A percentile compares a stretch with the other conserved stretches of the same genome.
Evolutionary conservation across 2,329 filamentous ascomycete genomes (phyloP).

Genomic region (Xylaria sp.): DNA sequence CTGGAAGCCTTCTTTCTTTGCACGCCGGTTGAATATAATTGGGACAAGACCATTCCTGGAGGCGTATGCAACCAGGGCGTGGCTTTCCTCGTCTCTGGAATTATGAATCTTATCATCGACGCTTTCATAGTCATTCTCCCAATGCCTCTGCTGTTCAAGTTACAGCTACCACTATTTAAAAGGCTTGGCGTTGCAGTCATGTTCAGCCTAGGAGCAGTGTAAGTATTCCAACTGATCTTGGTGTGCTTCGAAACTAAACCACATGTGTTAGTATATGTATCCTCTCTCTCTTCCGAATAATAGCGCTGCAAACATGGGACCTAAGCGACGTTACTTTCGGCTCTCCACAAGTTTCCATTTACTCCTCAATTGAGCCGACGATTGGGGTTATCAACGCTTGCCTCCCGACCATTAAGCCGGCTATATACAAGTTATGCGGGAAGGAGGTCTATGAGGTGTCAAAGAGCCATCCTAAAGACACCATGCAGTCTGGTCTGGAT

Average conservation of each 20-base stretch:
- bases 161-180: slow-evolving; percentile 28
- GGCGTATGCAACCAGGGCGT: slow-evolving; percentile 18
- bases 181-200: slow-evolving; percentile 29
- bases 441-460: not conserved
- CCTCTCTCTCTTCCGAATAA: slow-evolving; percentile 6
- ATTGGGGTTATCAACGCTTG: slow-evolving; percentile 35
- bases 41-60: slow-evolving; percentile 34
- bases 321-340: slow-evolving; percentile 26
- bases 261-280: slow-evolving; percentile 6
- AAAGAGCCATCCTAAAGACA: not conserved
- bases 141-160: slow-evolving; percentile 32
- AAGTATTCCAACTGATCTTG: slow-evolving; percentile 9
- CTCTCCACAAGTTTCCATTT: not conserved
- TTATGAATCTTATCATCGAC: slow-evolving; percentile 35
- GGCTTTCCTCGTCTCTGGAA: slow-evolving; percentile 24
- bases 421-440: not conserved
- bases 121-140: slow-evolving; percentile 29
- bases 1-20: slow-evolving; percentile 34
- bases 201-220: slow-evolving; percentile 37
- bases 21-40: slow-evolving; percentile 29
- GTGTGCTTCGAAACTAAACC: not conserved
- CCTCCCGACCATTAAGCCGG: slow-evolving; percentile 35
- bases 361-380: slow-evolving; percentile 29
- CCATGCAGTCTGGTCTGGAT: not conserved
- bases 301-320: slow-evolving; percentile 10